phyloP scores from a whole-genome alignment of 2,329 filamentous ascomycete genomes.

The Sporothrix mexicana region DNA sequence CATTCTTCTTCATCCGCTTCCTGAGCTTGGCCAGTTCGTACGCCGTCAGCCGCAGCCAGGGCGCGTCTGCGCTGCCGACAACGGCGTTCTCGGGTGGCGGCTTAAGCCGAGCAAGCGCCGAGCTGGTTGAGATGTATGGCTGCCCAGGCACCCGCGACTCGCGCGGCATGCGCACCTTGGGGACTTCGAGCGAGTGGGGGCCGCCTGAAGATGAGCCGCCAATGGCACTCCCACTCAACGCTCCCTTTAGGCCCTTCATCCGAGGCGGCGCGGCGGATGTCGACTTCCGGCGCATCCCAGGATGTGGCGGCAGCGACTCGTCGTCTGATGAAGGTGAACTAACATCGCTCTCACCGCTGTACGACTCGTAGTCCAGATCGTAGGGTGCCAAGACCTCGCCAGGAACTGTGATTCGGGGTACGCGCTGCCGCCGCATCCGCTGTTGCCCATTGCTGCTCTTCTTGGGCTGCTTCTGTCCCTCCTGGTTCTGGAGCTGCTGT shows the following conservation, averaged over 20 bases:
- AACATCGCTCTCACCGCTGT: conserved; percentile 58
- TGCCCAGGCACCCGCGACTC: conserved; percentile 38
- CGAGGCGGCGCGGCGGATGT: conserved; percentile 49
- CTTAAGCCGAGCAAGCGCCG: conserved; percentile 52
- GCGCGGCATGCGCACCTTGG: conserved; percentile 50
- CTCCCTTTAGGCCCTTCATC: conserved; percentile 55
- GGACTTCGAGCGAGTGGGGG: conserved; percentile 48
- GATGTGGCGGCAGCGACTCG: conserved; percentile 44
- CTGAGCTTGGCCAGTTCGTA: conserved; percentile 72
- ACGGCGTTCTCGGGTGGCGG: conserved; percentile 66
- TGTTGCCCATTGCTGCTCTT: conserved; percentile 28
- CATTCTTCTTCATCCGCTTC: conserved; percentile 92
- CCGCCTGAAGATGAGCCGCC: not conserved
- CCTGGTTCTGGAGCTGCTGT: conserved; percentile 47
- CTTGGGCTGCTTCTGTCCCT: conserved; percentile 42
- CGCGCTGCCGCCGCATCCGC: conserved; percentile 48
- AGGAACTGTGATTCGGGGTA: conserved; percentile 67
- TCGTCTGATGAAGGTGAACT: conserved; percentile 44
- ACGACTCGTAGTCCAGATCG: conserved; percentile 66
- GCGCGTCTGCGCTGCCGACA: conserved; percentile 63
- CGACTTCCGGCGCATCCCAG: conserved; percentile 39
- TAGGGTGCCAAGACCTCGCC: conserved; percentile 70
- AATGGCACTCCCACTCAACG: not conserved
- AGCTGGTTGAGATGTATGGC: conserved; percentile 48
- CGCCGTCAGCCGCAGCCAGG: conserved; percentile 69